A percentile compares a stretch with the other conserved stretches of the same genome.
These are phyloP conservation scores for Aspergillus indologenus DNA, from an alignment of 495 filamentous ascomycete genomes.

Conservation along the genomic window DNA sequence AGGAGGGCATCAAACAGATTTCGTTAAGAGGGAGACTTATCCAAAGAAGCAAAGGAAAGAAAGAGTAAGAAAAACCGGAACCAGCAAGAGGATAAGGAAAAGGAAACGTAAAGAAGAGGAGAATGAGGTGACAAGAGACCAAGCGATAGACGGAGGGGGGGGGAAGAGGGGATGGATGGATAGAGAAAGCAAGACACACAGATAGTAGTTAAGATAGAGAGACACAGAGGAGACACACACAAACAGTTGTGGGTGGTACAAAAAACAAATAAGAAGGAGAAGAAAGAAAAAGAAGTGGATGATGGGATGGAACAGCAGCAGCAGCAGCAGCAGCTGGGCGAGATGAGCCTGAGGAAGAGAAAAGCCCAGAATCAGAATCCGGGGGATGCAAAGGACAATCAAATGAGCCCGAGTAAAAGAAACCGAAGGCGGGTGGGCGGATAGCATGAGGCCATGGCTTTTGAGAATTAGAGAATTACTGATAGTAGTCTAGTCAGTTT, in stretches of 20 bases:
- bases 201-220: not conserved
- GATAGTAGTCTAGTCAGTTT: not conserved
- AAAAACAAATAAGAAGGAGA: slow-evolving; percentile 19
- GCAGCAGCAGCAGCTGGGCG: slow-evolving; percentile 1
- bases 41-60: slow-evolving; percentile 9
- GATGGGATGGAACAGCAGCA: slow-evolving; percentile 1
- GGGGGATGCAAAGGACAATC: slow-evolving; percentile 20
- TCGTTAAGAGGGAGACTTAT: not conserved
- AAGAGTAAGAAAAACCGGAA: slow-evolving; percentile 10
- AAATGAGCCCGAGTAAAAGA: slow-evolving; percentile 13
- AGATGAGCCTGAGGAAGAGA: slow-evolving; percentile 27
- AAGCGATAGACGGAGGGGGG: slow-evolving; percentile 1
- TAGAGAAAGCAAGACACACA: not conserved
- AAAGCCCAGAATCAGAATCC: slow-evolving; percentile 25
- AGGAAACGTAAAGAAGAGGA: slow-evolving; percentile 3
- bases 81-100: slow-evolving; percentile 7
- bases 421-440: slow-evolving; percentile 11
- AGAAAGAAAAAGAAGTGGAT: slow-evolving; percentile 7
- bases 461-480: not conserved
- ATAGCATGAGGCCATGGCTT: slow-evolving; percentile 35
- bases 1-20: not conserved
- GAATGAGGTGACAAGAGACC: not conserved
- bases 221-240: not conserved
- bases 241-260: slow-evolving; percentile 13
- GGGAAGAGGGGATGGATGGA: not conserved